These are phyloP conservation scores for Avena eriantha DNA, from an alignment of 176 grass and related monocot genomes.

Conservation along the genomic window DNA sequence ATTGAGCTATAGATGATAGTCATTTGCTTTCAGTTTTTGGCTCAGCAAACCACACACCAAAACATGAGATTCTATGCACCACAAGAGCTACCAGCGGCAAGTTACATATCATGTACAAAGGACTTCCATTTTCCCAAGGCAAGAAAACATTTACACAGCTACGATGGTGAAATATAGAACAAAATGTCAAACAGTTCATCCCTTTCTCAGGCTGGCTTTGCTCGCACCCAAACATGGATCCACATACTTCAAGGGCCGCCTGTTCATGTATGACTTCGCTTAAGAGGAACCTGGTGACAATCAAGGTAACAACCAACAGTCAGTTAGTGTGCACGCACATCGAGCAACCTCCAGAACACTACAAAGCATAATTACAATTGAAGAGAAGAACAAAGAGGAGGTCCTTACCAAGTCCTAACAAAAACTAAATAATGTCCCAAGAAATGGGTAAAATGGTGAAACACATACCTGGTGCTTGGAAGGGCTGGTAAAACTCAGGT, in stretches of 20 bases:
- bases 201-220: constrained; percentile 24
- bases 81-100: constrained; percentile 10
- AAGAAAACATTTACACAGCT: constrained; percentile 38
- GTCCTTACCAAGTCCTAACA: neutral
- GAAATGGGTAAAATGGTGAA: neutral
- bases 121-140: constrained; percentile 1
- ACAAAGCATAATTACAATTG: neutral
- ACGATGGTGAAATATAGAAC: neutral
- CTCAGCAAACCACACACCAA: constrained; percentile 24
- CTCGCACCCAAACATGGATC: constrained; percentile 7
- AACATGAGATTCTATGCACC: constrained; percentile 32
- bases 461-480: constrained; percentile 58
- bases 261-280: neutral
- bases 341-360: neutral
- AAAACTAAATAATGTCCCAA: neutral
- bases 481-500: constrained; percentile 23
- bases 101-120: constrained; percentile 41
- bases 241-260: constrained; percentile 18
- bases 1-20: constrained; percentile 15
- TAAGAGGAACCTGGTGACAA: constrained; percentile 31
- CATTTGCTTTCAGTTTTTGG: constrained; percentile 20
- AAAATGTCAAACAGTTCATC: constrained; percentile 2
- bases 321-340: neutral
- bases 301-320: neutral
- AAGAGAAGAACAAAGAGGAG: neutral